Evolutionary conservation across 2,329 filamentous ascomycete species (phyloP).

Genomic region (Blastomyces gilchristii): DNA sequence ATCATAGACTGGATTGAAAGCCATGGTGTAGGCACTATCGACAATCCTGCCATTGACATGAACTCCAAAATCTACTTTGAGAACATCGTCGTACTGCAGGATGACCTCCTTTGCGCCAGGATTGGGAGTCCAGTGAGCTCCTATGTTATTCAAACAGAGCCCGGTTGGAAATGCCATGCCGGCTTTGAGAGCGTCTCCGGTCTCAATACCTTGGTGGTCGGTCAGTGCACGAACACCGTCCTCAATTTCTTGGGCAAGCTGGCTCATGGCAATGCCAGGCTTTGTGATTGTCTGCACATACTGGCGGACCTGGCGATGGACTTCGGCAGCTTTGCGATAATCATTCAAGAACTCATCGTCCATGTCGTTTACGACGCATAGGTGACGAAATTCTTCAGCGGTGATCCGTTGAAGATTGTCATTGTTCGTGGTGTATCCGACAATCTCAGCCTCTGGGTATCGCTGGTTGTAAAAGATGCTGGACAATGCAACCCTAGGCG

Average conservation of each 20-base stretch:
- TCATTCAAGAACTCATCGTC: conserved; percentile 42
- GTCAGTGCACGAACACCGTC: conserved; percentile 44
- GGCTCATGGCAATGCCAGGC: conserved; percentile 41
- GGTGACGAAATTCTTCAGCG: conserved; percentile 38
- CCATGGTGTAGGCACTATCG: conserved; percentile 69
- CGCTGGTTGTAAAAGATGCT: conserved; percentile 36
- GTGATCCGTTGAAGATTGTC: conserved; percentile 40
- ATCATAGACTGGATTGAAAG: conserved; percentile 65
- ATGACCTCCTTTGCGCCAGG: conserved; percentile 57
- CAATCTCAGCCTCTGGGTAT: conserved; percentile 40
- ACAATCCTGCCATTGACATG: conserved; percentile 73
- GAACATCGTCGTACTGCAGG: conserved; percentile 61
- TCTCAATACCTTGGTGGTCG: conserved; percentile 42
- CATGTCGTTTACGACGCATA: conserved; percentile 31
- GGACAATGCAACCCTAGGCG: conserved; percentile 39
- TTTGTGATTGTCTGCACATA: conserved; percentile 39
- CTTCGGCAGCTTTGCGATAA: conserved; percentile 48
- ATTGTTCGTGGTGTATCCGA: conserved; percentile 30
- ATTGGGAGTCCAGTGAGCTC: conserved; percentile 49
- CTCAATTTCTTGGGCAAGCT: conserved; percentile 46
- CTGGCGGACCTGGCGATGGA: conserved; percentile 46
- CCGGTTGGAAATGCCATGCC: conserved; percentile 50
- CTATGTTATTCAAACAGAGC: conserved; percentile 44
- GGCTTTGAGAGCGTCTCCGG: conserved; percentile 41
- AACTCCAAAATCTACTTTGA: conserved; percentile 76